Evolutionary conservation across 495 filamentous ascomycete species (phyloP), one percentile per base, ranked within the genome.

Genomic region (Acidiella bohemica): DNA sequence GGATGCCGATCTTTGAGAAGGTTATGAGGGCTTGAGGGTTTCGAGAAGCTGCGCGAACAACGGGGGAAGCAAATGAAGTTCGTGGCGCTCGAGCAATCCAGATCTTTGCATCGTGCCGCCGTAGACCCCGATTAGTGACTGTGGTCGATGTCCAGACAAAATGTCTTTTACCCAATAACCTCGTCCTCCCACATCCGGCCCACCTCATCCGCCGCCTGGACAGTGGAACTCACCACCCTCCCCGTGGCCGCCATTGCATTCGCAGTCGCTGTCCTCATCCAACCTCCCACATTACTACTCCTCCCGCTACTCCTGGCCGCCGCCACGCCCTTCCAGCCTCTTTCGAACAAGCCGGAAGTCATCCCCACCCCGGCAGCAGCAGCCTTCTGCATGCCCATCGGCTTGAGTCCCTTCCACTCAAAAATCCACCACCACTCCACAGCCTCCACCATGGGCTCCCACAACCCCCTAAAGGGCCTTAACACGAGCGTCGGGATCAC

Each of bases 131-230:
- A n/a, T n/a, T n/a, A n/a, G n/a, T n/a, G n/a, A n/a, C n/a, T n/a
- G n/a, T n/a, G n/a, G n/a, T n/a, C n/a, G n/a, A n/a, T n/a, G n/a
- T n/a, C n/a, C n/a, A n/a, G n/a, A n/a, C n/a, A n/a, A n/a, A n/a
- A n/a, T n/a, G n/a, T n/a, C n/a, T n/a, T n/a, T n/a, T n/a, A n/a
- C n/a, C n/a, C n/a, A n/a, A 42, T 16, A 42, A 38, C 19, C 20
- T 41, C 46, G 39, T 53, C 50, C 39, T 50, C 46, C 46, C 40
- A 49, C 36, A 53, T 50, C 17, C 42, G 38, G 1, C 46, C 50
- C 19, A 39, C 50, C 24, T 46, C 50, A 32, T 53, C 45, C 17
- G 41, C 26, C 12, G 46, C 45, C 22, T 44, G 32, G n/a, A 32
- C 32, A 10, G 34, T 23, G 38, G 34, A 45, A 24, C 28, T 11